Conservation (phyloP, 805 yeast species). For the Nematodospora valgi region DNA sequence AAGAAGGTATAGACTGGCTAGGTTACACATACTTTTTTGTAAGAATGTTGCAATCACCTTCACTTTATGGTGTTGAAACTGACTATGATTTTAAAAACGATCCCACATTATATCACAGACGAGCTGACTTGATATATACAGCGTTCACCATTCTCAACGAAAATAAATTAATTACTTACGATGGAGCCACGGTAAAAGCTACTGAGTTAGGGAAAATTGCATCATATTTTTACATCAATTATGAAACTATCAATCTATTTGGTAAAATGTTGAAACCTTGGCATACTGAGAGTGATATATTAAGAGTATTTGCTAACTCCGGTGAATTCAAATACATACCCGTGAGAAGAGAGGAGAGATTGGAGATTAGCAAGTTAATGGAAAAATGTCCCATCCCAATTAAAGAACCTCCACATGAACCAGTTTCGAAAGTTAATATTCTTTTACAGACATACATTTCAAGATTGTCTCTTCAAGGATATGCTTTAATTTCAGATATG, state of each 20-base stretch:
- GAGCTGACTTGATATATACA: slow-evolving; percentile 71
- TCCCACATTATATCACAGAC: slow-evolving; percentile 41
- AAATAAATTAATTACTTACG: slow-evolving; percentile 59
- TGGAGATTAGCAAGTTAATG: slow-evolving; percentile 64
- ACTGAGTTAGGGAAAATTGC: slow-evolving; percentile 81
- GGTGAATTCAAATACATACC: slow-evolving; percentile 84
- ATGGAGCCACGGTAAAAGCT: slow-evolving; percentile 40
- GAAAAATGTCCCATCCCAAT: slow-evolving; percentile 86
- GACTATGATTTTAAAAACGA: slow-evolving; percentile 51
- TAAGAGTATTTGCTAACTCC: slow-evolving; percentile 73
- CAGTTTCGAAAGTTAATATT: slow-evolving; percentile 74
- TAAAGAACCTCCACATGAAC: slow-evolving; percentile 65
- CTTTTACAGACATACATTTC: slow-evolving; percentile 87
- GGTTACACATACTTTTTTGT: slow-evolving; percentile 74
- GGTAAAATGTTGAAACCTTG: slow-evolving; percentile 60
- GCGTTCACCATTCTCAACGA: slow-evolving; percentile 61
- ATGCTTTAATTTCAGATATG: slow-evolving; percentile 92
- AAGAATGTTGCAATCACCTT: slow-evolving; percentile 73
- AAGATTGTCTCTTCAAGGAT: slow-evolving; percentile 70
- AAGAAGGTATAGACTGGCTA: slow-evolving; percentile 79
- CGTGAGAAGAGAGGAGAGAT: slow-evolving; percentile 80
- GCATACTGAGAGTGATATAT: slow-evolving; percentile 66
- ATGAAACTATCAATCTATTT: slow-evolving; percentile 69
- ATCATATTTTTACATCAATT: slow-evolving; percentile 78
- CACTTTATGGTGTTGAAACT: slow-evolving; percentile 69